Base-by-base conservation (phyloP, 371 early-diverging fungal genomes). In the Mortierella sp. region DNA sequence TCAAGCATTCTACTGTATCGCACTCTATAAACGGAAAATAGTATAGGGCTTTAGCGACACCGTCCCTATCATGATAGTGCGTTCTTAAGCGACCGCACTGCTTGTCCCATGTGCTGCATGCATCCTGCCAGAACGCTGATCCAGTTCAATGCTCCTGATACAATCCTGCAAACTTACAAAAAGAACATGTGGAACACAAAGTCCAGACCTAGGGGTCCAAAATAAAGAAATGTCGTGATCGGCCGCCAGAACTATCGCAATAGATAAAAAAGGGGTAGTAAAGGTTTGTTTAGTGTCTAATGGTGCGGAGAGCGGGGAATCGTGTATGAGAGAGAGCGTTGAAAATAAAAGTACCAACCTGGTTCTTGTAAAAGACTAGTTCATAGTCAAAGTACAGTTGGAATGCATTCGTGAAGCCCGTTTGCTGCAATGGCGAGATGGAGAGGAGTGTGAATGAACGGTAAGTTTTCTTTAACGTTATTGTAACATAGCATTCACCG, bases 201-300 rank as follows among this genome's bases (percentile, higher is more conserved):
- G 73, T 97, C 96, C 31, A 99, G 73, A 1, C 92, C 91, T 48
- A 98, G 81, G 30, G 84, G 82, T 8, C 98, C 99, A 85, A 95
- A 94, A 71, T 93, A 98, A 54, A 97, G 76, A 70, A 97, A 97
- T 47, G 91, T 92, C 7, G 97, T 95, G 6, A 95, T 49, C 28
- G 95, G 83, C 39, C 99, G 84, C 97, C 97, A 97, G 86, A 93
- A 95, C 92, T 98, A 79, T n/a, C n/a, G n/a, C n/a, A n/a, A n/a
- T n/a, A n/a, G n/a, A 6, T 24, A 50, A 37, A 37, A 53, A 26
- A 44, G 37, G 26, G 24, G 56, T 64, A 55, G 41, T 57, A 26
- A 23, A 50, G n/a, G n/a, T n/a, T n/a, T n/a, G n/a, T n/a, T n/a
- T n/a, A n/a, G n/a, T n/a, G n/a, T n/a, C n/a, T n/a, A n/a, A n/a